Percentiles rank a stretch among this genome's conserved stretches.
Evolutionary conservation across 768 basidiomycete genomes (phyloP).

Genomic region (Psilocybe cubensis): DNA sequence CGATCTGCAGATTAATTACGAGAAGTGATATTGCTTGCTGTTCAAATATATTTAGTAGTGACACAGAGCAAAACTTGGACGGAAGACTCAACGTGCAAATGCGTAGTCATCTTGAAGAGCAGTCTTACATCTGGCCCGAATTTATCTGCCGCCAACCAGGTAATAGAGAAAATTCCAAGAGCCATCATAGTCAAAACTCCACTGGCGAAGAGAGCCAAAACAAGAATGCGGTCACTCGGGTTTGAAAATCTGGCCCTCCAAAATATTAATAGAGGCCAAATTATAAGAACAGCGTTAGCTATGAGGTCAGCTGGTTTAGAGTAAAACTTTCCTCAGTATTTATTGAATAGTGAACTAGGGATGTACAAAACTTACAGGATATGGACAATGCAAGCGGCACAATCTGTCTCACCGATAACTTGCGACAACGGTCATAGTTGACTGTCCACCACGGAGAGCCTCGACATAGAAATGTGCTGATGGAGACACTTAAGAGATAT

Average conservation of each 20-base stretch:
- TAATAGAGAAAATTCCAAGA: background rate
- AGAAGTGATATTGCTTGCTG: constrained; percentile 4
- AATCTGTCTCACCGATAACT: no score
- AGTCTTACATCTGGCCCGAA: constrained; percentile 5
- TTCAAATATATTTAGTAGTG: no score
- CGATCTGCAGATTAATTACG: constrained; percentile 8
- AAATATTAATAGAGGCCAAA: constrained; percentile 27
- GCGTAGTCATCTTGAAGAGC: constrained; percentile 7
- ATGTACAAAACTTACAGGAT: no score
- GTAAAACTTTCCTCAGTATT: no score
- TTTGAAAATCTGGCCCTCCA: constrained; percentile 25
- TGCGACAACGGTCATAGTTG: no score
- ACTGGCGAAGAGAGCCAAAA: constrained; percentile 28
- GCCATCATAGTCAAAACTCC: constrained; percentile 25
- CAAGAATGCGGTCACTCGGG: constrained; percentile 21
- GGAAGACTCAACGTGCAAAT: constrained; percentile 10
- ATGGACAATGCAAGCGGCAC: no score
- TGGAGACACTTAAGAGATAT: no score
- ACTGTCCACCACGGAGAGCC: no score
- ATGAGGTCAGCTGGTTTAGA: no score
- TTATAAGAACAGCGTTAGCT: constrained; percentile 28
- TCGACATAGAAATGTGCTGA: no score
- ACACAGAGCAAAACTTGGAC: no score
- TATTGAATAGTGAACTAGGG: no score
- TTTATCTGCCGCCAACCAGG: constrained; percentile 3